A percentile compares a stretch with the other conserved stretches of the same genome.
These are phyloP conservation scores for Boechera retrofracta DNA, from an alignment of 345 rosid genomes.

Conservation along the genomic window DNA sequence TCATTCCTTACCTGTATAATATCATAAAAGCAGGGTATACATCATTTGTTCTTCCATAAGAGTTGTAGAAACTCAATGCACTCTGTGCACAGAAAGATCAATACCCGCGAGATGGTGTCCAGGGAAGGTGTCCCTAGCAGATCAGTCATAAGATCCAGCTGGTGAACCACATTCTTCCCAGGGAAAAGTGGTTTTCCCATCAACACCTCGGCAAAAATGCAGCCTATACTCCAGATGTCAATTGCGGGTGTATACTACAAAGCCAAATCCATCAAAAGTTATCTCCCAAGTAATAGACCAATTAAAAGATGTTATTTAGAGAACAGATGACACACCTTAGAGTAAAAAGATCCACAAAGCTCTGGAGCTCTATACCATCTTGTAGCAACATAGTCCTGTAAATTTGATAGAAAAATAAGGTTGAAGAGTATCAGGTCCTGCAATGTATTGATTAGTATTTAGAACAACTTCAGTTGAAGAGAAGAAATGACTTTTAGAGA, in stretches of 20 bases:
- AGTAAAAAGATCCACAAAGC: constrained; percentile 97
- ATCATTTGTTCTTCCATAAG: constrained; percentile 1
- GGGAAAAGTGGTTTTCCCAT: constrained; percentile 92
- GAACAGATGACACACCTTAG: constrained; percentile 64
- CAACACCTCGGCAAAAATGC: constrained; percentile 94
- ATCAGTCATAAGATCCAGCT: constrained; percentile 95
- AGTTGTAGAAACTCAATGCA: constrained; percentile 11
- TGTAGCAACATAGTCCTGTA: constrained; percentile 96
- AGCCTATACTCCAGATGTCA: constrained; percentile 97
- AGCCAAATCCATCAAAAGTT: constrained; percentile 32
- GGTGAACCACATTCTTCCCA: constrained; percentile 97
- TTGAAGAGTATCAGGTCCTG: constrained; percentile 27
- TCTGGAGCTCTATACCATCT: constrained; percentile 99
- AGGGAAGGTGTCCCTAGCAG: constrained; percentile 91
- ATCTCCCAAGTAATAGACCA: background rate
- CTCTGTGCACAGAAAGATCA: constrained; percentile 23
- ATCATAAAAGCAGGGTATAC: constrained; percentile 16
- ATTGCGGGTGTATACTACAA: constrained; percentile 96
- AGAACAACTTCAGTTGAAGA: constrained; percentile 19
- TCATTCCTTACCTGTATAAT: constrained; percentile 81
- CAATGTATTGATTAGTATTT: background rate
- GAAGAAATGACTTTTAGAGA: constrained; percentile 18
- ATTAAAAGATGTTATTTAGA: constrained; percentile 1
- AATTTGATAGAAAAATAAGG: constrained; percentile 25
- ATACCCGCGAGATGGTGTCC: constrained; percentile 88